Conservation (phyloP, 75 land plant species). For the Adiantum capillusveneris region DNA sequence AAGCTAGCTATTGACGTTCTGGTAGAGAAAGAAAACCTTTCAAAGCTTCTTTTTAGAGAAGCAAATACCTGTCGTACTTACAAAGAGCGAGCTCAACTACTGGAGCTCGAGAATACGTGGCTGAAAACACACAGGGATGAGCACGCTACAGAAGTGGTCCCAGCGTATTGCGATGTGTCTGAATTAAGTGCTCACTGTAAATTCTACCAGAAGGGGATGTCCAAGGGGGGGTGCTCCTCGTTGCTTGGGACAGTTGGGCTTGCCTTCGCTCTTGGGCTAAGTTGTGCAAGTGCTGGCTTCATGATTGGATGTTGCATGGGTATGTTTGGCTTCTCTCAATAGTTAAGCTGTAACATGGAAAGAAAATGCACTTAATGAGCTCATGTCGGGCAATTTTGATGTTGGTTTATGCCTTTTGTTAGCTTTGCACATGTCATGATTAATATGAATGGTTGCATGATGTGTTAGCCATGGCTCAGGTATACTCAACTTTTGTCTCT, state of each 20-base stretch:
- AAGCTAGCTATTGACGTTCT: slow-evolving; percentile 21
- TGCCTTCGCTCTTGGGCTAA: slow-evolving; percentile 35
- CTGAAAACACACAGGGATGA: slow-evolving; percentile 13
- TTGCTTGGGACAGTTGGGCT: slow-evolving; percentile 8
- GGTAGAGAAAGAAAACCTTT: slow-evolving; percentile 32
- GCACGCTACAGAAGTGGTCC: background rate
- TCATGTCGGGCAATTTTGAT: too few relatives aligned
- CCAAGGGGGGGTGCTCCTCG: background rate
- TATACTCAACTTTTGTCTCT: too few relatives aligned
- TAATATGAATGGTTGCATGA: too few relatives aligned
- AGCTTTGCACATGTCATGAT: too few relatives aligned
- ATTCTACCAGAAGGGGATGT: background rate
- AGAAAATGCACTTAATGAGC: too few relatives aligned
- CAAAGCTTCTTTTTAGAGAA: slow-evolving; percentile 34
- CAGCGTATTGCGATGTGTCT: background rate
- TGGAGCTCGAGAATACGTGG: slow-evolving; percentile 47
- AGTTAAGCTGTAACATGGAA: too few relatives aligned
- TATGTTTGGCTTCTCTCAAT: slow-evolving; percentile 14
- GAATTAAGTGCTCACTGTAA: background rate
- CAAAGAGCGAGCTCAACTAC: slow-evolving; percentile 49
- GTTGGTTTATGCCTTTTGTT: too few relatives aligned
- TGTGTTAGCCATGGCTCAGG: too few relatives aligned
- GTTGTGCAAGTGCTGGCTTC: slow-evolving; percentile 39
- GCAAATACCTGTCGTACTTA: slow-evolving; percentile 37
- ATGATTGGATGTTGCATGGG: slow-evolving; percentile 40